Base-by-base conservation (phyloP, 805 yeast genomes). In the Dipodascus albidus region DNA sequence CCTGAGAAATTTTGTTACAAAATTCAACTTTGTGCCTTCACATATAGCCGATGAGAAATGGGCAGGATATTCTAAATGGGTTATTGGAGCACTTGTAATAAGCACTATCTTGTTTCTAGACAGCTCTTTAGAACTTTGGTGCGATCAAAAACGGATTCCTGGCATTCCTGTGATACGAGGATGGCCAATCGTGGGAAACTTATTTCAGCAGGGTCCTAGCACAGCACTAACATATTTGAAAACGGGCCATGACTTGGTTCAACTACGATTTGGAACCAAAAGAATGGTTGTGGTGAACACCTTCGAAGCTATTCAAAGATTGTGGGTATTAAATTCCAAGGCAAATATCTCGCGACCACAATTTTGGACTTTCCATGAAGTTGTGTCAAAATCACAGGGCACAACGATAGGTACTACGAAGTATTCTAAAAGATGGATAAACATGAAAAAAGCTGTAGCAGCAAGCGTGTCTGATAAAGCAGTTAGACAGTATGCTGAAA, bases 301-400 rank as follows among this genome's bases (percentile, higher is more conserved):
- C 1, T 81, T 69, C 58, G 76, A 74, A 2, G 75, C 83, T 3
- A 79, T 82, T 1, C 64, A 67, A 41, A 69, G 69, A 22, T 66
- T 85, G 2, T 83, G 86, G 85, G 64, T 75, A 23, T 65, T 65
- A 24, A 71, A 73, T 57, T 68, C 80, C 4, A 63, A 70, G 33
- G 77, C 81, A 2, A 78, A 78, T 55, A 82, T 79, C 59, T 85
- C 91, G 1, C 69, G 95, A 47, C 93, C 93, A 0, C 66, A 73
- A 20, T 70, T 77, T 52, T 78, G 78, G 64, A 83, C 89, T 1
- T 85, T 86, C 67, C 93, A 86, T 66, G 69, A 73, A 19, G 72
- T 84, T 20, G 68, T 67, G 70, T 84, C 47, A 74, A 84, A 59
- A 27, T 68, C 58, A 50, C 73, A 59, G 57, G 74, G 54, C 65